Evolutionary conservation across 1,284 basidiomycete genomes (phyloP).

Genomic region (Ceratobasidium sp.): DNA sequence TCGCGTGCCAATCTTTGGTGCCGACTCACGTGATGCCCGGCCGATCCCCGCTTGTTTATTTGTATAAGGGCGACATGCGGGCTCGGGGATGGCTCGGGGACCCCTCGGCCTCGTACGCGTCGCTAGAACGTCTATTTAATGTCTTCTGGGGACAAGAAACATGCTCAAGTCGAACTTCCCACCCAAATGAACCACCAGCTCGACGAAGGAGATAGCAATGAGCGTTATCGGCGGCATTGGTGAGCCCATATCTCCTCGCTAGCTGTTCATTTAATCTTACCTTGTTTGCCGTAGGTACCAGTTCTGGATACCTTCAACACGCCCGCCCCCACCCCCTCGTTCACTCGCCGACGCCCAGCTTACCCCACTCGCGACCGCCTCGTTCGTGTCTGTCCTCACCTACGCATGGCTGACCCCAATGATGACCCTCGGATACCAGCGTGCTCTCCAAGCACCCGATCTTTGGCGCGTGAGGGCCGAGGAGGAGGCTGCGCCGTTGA

Average conservation of each 20-base stretch:
- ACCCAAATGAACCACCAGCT: conserved; percentile 19
- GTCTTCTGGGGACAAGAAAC: neutral
- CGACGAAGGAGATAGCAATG: conserved; percentile 42
- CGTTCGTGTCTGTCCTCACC: conserved; percentile 22
- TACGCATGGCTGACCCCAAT: conserved; percentile 37
- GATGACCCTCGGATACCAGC: conserved; percentile 25
- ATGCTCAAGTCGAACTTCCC: neutral
- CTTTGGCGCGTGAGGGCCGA: conserved; percentile 61
- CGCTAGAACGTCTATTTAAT: neutral
- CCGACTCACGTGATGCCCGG: neutral
- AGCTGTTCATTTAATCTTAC: neutral
- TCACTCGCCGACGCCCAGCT: conserved; percentile 18
- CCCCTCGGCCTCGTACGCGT: neutral
- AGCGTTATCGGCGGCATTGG: conserved; percentile 44
- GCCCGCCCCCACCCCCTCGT: conserved; percentile 53
- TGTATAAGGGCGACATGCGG: neutral
- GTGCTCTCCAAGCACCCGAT: conserved; percentile 33
- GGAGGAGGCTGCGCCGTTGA: conserved; percentile 65
- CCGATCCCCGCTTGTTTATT: neutral
- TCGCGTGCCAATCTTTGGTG: neutral
- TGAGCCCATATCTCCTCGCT: neutral
- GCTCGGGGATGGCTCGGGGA: conserved; percentile 12
- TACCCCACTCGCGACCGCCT: neutral
- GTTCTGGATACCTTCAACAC: conserved; percentile 64
- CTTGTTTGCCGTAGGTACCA: conserved; percentile 50